Conservation (phyloP, 2,329 filamentous ascomycete genomes). For the Pseudocercospora fuligena region DNA sequence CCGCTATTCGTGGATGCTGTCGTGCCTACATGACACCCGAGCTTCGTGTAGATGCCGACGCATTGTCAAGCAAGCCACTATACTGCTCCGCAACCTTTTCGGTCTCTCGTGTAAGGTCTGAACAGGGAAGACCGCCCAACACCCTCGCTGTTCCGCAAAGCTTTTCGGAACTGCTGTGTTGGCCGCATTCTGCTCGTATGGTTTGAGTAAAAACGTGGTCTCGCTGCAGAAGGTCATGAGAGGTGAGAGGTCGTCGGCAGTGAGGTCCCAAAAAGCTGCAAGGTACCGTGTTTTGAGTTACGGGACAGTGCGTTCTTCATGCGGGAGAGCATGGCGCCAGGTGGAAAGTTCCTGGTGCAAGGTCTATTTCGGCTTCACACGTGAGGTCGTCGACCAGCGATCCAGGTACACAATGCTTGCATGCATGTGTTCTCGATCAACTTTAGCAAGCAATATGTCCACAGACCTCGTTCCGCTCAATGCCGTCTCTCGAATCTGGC, state of each 20-base stretch:
- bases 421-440: neutral
- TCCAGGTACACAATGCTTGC: slow-evolving; percentile 1
- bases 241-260: neutral
- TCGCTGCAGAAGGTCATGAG: neutral
- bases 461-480: slow-evolving; percentile 1
- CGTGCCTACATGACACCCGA: neutral
- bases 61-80: neutral
- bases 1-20: neutral
- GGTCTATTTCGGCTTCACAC: neutral
- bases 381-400: neutral
- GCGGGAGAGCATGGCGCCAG: neutral
- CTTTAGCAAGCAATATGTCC: neutral
- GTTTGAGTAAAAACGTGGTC: neutral
- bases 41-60: neutral
- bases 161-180: neutral
- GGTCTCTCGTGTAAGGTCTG: neutral
- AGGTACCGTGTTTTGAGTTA: slow-evolving; percentile 4
- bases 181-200: neutral
- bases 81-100: neutral
- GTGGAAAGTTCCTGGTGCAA: slow-evolving; percentile 2
- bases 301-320: neutral
- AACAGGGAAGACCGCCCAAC: neutral
- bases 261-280: neutral
- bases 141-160: neutral
- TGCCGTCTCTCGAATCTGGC: neutral